Percentiles rank a stretch among this genome's conserved stretches.
phyloP scores from a whole-genome alignment of 768 basidiomycete genomes.

The Boletus sp. region DNA sequence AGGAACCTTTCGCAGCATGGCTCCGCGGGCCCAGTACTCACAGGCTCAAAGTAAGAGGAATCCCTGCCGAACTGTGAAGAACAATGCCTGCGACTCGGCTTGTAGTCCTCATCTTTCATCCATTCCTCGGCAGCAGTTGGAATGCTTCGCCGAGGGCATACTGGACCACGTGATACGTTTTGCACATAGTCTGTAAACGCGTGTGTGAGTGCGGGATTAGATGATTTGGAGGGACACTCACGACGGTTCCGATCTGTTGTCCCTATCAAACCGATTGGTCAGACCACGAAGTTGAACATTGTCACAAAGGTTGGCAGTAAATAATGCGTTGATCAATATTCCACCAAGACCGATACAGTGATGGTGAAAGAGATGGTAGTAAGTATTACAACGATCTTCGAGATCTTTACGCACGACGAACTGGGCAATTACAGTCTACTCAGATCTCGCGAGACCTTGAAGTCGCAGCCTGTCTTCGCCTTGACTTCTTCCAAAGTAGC shows the following conservation, averaged over 20 bases:
- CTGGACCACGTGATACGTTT: neutral
- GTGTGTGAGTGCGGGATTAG: conserved; percentile 3
- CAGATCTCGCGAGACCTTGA: conserved; percentile 54
- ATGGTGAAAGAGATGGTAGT: conserved; percentile 1
- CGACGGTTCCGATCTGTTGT: neutral
- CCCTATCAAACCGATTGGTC: neutral
- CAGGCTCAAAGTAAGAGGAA: neutral
- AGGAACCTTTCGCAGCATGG: neutral
- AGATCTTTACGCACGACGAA: neutral
- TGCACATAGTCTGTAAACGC: neutral
- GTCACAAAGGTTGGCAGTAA: neutral
- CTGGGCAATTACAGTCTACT: conserved; percentile 41
- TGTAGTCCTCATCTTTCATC: conserved; percentile 7
- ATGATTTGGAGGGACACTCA: neutral
- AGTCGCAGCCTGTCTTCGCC: conserved; percentile 84
- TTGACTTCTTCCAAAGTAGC: conserved; percentile 79
- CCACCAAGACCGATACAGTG: neutral
- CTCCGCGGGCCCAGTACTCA: neutral
- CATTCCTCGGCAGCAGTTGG: neutral
- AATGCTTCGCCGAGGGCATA: neutral
- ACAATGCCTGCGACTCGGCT: neutral
- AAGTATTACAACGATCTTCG: conserved; percentile 2
- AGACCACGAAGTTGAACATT: neutral
- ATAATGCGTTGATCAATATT: neutral
- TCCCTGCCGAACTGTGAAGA: conserved; percentile 1